Base-by-base conservation (phyloP, 495 filamentous ascomycete species). In the Copromyces sp. region DNA sequence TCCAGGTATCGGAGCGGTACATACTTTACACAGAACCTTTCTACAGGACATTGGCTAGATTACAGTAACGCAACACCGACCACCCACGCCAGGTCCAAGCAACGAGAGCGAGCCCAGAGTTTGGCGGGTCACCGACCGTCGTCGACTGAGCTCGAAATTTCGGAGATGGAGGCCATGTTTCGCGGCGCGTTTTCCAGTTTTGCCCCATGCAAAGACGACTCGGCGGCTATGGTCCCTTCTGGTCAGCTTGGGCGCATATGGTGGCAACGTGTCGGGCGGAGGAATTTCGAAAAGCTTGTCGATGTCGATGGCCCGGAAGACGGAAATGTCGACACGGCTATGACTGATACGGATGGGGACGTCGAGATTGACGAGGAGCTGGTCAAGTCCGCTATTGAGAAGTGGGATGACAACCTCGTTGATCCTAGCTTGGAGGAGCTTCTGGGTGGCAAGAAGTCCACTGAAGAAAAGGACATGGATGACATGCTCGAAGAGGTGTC, bases 131-230 rank as follows among this genome's bases (percentile, higher is more conserved):
- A 83, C 59, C 89, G 89, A 71, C 85, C 85, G 17, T 84, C 87
- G 0, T 79, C 83, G 1, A 81, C 78, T 4, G 86, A 89, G 69
- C 82, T 88, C 2, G 84, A 88, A 70, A 84, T 88, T 74, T 86
- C 87, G 29, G 90, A 91, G 79, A 85, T 91, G 77, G 91, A 93
- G 39, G 87, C 92, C 4, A 82, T 94, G 37, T 92, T 96, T 74
- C 87, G 93, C 53, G 90, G 92, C 69, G 93, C 90, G 7, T 97
- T 94, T 79, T 96, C 93, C 0, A 92, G 91, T 73, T 97, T 97
- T 82, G 93, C 93, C 12, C 94, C 94, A 6, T 89, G 87, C 69
- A 89, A 89, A 72, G 94, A 98, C 77, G 92, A 95, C 78, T 87
- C 91, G 4, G 88, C 85, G 5, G 89, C 94, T 3, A 85, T 96